phyloP scores from a whole-genome alignment of 768 basidiomycete genomes.

The Agrocybe praecox region DNA sequence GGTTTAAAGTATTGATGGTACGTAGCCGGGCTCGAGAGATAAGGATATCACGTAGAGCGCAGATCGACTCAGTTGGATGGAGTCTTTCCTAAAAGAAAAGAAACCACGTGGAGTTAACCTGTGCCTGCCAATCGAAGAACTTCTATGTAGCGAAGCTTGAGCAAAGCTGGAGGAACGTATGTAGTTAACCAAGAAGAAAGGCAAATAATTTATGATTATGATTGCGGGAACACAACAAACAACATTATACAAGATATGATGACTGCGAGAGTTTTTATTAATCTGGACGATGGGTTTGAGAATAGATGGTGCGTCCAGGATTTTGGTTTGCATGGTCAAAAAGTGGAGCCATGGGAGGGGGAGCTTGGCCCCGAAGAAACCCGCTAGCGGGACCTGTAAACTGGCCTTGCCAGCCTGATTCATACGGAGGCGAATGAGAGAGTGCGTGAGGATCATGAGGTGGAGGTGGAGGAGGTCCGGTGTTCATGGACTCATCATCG shows the following conservation, averaged over 20 bases:
- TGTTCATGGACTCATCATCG: slow-evolving; percentile 20
- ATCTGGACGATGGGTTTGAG: slow-evolving; percentile 45
- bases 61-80: not conserved
- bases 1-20: slow-evolving; percentile 3
- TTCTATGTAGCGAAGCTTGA: no score
- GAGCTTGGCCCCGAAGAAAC: slow-evolving; percentile 44
- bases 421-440: slow-evolving; percentile 25
- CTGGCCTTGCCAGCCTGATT: slow-evolving; percentile 30
- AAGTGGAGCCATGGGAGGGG: slow-evolving; percentile 19
- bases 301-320: slow-evolving; percentile 67
- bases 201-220: slow-evolving; percentile 3
- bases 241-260: slow-evolving; percentile 7
- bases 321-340: slow-evolving; percentile 46
- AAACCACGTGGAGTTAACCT: no score
- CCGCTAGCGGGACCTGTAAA: slow-evolving; percentile 54
- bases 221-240: slow-evolving; percentile 4
- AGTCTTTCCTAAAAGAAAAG: no score
- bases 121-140: no score
- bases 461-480: slow-evolving; percentile 27
- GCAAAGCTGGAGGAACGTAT: no score
- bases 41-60: not conserved
- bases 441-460: slow-evolving; percentile 20
- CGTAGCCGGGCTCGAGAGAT: not conserved
- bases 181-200: no score
- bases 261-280: slow-evolving; percentile 3